Evolutionary conservation across 306 rosid species (phyloP).

Genomic region (Rosa multiflora): DNA sequence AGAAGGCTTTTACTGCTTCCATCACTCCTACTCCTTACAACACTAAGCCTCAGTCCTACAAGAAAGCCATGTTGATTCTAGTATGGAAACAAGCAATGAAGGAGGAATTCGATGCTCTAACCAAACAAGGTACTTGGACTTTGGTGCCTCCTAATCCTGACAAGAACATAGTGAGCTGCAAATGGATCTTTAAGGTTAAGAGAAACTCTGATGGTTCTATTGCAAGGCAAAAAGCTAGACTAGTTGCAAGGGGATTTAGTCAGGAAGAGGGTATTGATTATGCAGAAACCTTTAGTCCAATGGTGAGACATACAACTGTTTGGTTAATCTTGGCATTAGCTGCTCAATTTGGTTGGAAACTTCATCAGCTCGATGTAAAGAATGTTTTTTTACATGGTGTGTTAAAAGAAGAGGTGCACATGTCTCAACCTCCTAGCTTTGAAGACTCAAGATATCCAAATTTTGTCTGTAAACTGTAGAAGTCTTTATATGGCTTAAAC

Average conservation of each 20-base stretch:
- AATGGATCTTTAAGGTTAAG: background rate
- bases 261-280: background rate
- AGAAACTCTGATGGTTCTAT: background rate
- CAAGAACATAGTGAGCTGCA: background rate
- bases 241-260: background rate
- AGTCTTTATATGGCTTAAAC: too few species aligned
- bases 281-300: background rate
- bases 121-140: background rate
- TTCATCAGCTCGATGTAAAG: too few species aligned
- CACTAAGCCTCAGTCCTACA: background rate
- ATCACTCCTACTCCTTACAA: accelerated
- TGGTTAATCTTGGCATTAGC: too few species aligned
- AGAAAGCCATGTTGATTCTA: background rate
- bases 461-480: too few species aligned
- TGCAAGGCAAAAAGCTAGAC: background rate
- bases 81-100: background rate
- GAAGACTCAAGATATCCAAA: too few species aligned
- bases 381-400: too few species aligned
- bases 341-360: too few species aligned
- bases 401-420: too few species aligned
- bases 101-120: background rate
- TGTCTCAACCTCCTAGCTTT: too few species aligned
- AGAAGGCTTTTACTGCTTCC: background rate
- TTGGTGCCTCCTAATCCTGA: background rate
- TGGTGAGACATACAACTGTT: too few species aligned